These are phyloP conservation scores for Aspergillus viridinutans DNA, from an alignment of 2,329 filamentous ascomycete genomes.

Conservation along the genomic window DNA sequence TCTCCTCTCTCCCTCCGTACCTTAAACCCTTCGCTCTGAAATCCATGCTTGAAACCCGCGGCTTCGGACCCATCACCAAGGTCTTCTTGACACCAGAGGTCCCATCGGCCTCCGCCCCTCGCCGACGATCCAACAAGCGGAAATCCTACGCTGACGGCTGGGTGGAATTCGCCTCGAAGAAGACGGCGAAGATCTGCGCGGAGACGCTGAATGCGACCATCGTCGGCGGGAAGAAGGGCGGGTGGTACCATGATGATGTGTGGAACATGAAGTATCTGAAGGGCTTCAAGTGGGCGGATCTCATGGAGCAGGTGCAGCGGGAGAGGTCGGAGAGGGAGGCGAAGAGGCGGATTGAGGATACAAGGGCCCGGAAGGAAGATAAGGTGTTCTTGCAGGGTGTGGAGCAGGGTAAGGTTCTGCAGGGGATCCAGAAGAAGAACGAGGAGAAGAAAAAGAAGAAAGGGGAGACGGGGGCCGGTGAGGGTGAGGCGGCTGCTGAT, in stretches of 20 bases:
- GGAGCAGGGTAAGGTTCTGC: conserved; percentile 36
- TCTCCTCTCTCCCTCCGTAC: conserved; percentile 45
- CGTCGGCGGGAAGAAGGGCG: conserved; percentile 42
- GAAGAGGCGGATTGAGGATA: conserved; percentile 39
- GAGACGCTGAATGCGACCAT: conserved; percentile 43
- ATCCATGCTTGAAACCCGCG: conserved; percentile 36
- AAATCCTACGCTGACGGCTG: conserved; percentile 45
- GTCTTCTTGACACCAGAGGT: conserved; percentile 42
- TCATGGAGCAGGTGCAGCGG: conserved; percentile 43
- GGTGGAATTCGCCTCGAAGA: conserved; percentile 46
- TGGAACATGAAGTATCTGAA: conserved; percentile 46
- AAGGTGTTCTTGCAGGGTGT: conserved; percentile 43
- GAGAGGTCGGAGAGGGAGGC: conserved; percentile 42
- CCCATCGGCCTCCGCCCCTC: conserved; percentile 16
- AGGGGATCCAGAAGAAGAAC: conserved; percentile 44
- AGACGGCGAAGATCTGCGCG: conserved; percentile 42
- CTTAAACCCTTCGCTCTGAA: conserved; percentile 47
- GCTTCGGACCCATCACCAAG: conserved; percentile 41
- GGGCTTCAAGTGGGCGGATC: conserved; percentile 41
- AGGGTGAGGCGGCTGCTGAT: conserved; percentile 11
- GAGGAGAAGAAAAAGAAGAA: conserved; percentile 36
- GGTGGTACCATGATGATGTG: conserved; percentile 45
- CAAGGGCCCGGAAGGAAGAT: conserved; percentile 40
- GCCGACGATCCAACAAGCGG: conserved; percentile 36
- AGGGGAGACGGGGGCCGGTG: conserved; percentile 7